Evolutionary conservation across 495 filamentous ascomycete species (phyloP).

Genomic region (Massariosphaeria phaeospora): DNA sequence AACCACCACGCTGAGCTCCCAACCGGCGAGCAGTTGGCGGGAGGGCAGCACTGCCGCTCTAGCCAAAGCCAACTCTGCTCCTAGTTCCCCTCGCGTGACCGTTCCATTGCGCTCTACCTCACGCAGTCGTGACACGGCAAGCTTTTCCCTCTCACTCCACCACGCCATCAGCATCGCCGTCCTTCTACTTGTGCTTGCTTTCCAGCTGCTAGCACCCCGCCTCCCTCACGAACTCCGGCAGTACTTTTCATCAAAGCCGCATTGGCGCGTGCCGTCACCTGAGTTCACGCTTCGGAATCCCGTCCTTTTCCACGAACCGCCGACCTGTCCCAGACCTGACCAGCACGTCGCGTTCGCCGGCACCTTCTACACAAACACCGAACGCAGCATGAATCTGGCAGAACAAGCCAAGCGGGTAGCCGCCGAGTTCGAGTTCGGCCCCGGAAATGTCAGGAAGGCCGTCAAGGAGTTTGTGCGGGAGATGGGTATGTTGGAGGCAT

Average conservation of each 20-base stretch:
- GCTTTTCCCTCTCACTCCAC: not conserved
- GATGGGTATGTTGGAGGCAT: slow-evolving; percentile 55
- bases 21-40: slow-evolving; percentile 18
- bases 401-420: slow-evolving; percentile 74
- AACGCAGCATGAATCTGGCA: slow-evolving; percentile 51
- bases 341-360: slow-evolving; percentile 21
- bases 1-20: not conserved
- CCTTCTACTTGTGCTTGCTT: slow-evolving; percentile 13
- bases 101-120: slow-evolving; percentile 1
- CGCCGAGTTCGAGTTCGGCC: slow-evolving; percentile 77
- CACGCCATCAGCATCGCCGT: slow-evolving; percentile 19
- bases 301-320: slow-evolving; percentile 6
- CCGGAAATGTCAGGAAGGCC: slow-evolving; percentile 69
- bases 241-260: slow-evolving; percentile 5
- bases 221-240: slow-evolving; percentile 19
- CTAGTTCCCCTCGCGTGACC: not conserved
- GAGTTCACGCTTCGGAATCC: slow-evolving; percentile 10
- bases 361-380: slow-evolving; percentile 27
- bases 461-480: slow-evolving; percentile 80
- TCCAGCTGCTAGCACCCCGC: slow-evolving; percentile 30
- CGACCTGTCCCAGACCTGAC: slow-evolving; percentile 16
- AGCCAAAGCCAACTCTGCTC: slow-evolving; percentile 15
- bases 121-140: slow-evolving; percentile 6
- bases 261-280: slow-evolving; percentile 24
- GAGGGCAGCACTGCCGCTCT: not conserved